Conservation (phyloP, 192 early-diverging fungal genomes). For the Jimgerdemannia flammicorona region DNA sequence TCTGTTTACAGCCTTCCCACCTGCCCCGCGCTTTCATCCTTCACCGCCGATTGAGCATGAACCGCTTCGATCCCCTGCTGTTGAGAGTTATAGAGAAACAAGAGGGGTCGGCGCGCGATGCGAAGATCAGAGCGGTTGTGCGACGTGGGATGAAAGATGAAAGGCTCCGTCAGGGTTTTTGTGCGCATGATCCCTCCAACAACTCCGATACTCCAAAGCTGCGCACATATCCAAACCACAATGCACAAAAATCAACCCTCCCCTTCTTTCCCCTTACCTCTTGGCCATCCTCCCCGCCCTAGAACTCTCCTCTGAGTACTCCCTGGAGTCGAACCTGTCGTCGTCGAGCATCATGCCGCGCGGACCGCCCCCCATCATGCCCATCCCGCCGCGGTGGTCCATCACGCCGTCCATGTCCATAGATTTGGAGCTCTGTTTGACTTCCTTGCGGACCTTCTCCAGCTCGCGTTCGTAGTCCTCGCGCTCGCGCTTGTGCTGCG, state of each 20-base stretch:
- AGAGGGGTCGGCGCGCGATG: neutral
- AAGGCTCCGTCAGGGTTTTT: too few species aligned
- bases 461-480: neutral
- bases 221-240: too few species aligned
- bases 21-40: neutral
- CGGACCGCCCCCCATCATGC: neutral
- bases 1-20: too few species aligned
- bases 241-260: too few species aligned
- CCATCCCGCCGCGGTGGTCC: neutral
- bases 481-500: neutral
- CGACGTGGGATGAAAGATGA: too few species aligned
- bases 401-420: neutral
- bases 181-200: too few species aligned
- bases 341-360: neutral
- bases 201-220: too few species aligned
- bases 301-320: neutral
- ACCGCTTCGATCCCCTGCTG: neutral
- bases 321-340: neutral
- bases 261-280: neutral
- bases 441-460: neutral
- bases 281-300: neutral
- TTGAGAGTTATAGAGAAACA: neutral
- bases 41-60: neutral
- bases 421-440: neutral
- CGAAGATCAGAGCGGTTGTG: too few species aligned